Evolutionary conservation across 441 rosid genomes (phyloP), one percentile per base, ranked within the genome.

Genomic region (Raphanus hybrid): DNA sequence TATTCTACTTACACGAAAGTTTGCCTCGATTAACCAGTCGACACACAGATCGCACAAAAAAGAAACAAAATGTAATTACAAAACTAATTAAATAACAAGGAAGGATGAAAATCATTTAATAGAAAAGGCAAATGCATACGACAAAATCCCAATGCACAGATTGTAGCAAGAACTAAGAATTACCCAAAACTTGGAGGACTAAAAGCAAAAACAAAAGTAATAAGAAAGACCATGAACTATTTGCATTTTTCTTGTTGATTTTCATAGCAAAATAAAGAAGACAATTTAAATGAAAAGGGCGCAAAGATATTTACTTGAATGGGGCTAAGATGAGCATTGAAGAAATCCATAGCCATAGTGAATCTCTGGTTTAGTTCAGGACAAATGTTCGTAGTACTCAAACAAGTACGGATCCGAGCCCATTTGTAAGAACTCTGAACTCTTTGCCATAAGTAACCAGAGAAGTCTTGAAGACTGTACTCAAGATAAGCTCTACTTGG

Each of bases 401-500:
- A 87, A 81, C 98, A 92, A 48, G 64, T 71, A 78, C 89, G 85
- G 2, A 92, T 91, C 58, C 85, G 71, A 67, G 90, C 97, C 99
- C 99, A 94, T 83, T 94, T 91, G 65, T 74, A 91, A 12, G 96
- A 80, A 69, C 88, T 83, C 48, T 85, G 83, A 64, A 94, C 98
- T 74, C 97, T 69, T 55, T 89, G 65, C 16, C 89, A 86, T 70
- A 94, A 89, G 89, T 87, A 92, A 23, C 85, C 87, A 1, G 97
- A 90, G 77, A 72, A 92, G 74, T 90, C 94, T 50, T 94, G 92
- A 1, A 94, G 84, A 57, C 41, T 82, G 74, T 94, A 90, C 75
- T 94, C 99, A 81, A 90, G 85, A 86, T 91, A 94, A 43, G 90
- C 81, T 67, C 97, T 81, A 64, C 82, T 90, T 0, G 97, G 97